Evolutionary conservation across 176 grass and related monocot genomes (phyloP).

Genomic region (Raddia guianensis): DNA sequence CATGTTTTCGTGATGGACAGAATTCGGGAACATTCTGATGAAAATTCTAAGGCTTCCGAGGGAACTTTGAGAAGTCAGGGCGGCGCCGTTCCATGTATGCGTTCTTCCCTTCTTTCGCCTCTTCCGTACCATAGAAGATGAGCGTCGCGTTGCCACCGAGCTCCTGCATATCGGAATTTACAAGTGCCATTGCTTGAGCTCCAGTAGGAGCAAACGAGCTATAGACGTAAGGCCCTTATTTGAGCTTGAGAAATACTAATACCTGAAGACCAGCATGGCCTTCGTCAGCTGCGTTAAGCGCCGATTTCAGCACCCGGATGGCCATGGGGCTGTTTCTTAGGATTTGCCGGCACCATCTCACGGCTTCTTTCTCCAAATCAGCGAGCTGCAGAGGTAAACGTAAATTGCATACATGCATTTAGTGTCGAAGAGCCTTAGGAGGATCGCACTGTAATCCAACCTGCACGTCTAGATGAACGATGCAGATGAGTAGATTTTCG

Average conservation of each 20-base stretch:
- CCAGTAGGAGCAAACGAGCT: neutral
- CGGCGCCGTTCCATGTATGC: constrained; percentile 76
- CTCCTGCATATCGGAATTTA: constrained; percentile 49
- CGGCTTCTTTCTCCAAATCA: constrained; percentile 75
- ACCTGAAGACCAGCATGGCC: constrained; percentile 92
- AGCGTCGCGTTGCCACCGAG: constrained; percentile 84
- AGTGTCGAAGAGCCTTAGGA: neutral
- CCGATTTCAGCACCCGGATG: constrained; percentile 82
- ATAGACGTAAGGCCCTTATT: neutral
- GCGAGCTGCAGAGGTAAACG: constrained; percentile 52
- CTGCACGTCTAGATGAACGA: neutral
- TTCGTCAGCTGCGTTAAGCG: constrained; percentile 86
- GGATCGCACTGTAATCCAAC: neutral
- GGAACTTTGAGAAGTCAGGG: constrained; percentile 90
- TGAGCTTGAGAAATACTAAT: neutral
- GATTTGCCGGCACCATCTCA: constrained; percentile 87
- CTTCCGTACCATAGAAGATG: constrained; percentile 82
- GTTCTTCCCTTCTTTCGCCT: constrained; percentile 85
- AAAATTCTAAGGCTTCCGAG: constrained; percentile 63
- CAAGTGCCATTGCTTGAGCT: constrained; percentile 1
- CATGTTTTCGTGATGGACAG: no score
- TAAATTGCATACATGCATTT: constrained; percentile 4
- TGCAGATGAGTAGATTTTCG: neutral
- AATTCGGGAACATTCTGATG: neutral
- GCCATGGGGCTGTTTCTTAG: constrained; percentile 83